A percentile compares a stretch with the other conserved stretches of the same genome.
Evolutionary conservation across 2,329 filamentous ascomycete genomes (phyloP).

Genomic region (Aureobasidium sp.): DNA sequence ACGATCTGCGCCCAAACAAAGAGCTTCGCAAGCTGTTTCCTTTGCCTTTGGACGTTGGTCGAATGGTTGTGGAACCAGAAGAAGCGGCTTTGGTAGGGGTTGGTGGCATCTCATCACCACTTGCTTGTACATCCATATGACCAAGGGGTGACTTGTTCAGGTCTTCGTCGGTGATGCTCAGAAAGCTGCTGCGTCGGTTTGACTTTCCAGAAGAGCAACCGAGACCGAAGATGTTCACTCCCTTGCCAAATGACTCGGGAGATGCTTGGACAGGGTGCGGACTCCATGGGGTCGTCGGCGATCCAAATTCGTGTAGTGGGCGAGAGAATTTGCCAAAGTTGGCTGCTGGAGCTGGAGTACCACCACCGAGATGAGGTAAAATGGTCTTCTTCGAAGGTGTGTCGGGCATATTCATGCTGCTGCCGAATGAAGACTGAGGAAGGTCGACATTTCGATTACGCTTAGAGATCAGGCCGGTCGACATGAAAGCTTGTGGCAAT

Average conservation of each 20-base stretch:
- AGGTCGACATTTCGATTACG: constrained; percentile 74
- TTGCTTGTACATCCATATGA: constrained; percentile 48
- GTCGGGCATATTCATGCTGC: constrained; percentile 71
- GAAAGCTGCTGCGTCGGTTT: constrained; percentile 60
- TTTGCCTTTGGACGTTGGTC: constrained; percentile 43
- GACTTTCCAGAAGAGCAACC: constrained; percentile 36
- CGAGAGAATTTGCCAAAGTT: constrained; percentile 53
- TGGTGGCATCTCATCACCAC: constrained; percentile 73
- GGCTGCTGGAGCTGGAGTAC: constrained; percentile 48
- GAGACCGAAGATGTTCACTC: constrained; percentile 53
- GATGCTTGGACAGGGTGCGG: constrained; percentile 54
- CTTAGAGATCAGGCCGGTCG: constrained; percentile 90
- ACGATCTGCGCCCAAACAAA: constrained; percentile 41
- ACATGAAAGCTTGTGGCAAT: constrained; percentile 79
- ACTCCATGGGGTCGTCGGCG: constrained; percentile 76
- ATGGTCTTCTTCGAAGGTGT: constrained; percentile 90
- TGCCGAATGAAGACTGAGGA: constrained; percentile 41
- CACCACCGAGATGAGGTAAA: constrained; percentile 56
- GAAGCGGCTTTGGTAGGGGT: constrained; percentile 75
- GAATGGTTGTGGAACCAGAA: constrained; percentile 27
- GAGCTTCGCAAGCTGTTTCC: constrained; percentile 46
- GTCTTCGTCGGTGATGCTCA: constrained; percentile 76
- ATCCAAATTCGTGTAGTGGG: constrained; percentile 66
- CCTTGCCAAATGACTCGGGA: constrained; percentile 60
- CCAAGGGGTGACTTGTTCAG: constrained; percentile 51